phyloP scores from a whole-genome alignment of 116 monocot species.

The Phalaenopsis hybrid region DNA sequence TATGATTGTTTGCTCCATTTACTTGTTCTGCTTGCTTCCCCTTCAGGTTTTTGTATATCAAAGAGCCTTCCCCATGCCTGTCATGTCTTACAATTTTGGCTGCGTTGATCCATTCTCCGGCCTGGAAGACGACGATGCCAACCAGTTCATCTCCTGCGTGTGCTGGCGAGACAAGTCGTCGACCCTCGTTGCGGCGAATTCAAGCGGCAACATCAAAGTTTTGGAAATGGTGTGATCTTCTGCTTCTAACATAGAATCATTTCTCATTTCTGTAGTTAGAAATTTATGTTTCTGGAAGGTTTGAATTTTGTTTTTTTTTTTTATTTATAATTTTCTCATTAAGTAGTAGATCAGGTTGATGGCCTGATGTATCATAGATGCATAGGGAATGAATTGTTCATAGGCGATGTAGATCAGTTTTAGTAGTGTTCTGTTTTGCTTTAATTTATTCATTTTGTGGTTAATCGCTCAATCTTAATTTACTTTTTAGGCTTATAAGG shows the following conservation, averaged over 20 bases:
- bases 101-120: slow-evolving; percentile 39
- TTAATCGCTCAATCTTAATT: not conserved
- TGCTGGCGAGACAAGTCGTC: slow-evolving; percentile 78
- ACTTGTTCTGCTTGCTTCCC: not conserved
- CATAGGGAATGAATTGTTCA: not conserved
- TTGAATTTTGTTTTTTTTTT: not conserved
- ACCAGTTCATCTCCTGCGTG: slow-evolving; percentile 75
- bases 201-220: slow-evolving; percentile 75
- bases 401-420: not conserved
- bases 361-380: not conserved
- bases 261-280: not conserved
- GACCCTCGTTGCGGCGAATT: slow-evolving; percentile 76
- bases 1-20: not conserved
- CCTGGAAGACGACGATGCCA: slow-evolving; percentile 38
- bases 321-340: too few relatives aligned
- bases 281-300: not conserved
- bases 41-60: slow-evolving; percentile 80
- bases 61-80: slow-evolving; percentile 84
- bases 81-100: slow-evolving; percentile 70
- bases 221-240: slow-evolving; percentile 64
- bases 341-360: not conserved
- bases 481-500: not conserved
- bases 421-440: not conserved
- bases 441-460: not conserved
- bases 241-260: not conserved